phyloP scores from a whole-genome alignment of 148 eudicot genomes.

The Agrostemma githago region DNA sequence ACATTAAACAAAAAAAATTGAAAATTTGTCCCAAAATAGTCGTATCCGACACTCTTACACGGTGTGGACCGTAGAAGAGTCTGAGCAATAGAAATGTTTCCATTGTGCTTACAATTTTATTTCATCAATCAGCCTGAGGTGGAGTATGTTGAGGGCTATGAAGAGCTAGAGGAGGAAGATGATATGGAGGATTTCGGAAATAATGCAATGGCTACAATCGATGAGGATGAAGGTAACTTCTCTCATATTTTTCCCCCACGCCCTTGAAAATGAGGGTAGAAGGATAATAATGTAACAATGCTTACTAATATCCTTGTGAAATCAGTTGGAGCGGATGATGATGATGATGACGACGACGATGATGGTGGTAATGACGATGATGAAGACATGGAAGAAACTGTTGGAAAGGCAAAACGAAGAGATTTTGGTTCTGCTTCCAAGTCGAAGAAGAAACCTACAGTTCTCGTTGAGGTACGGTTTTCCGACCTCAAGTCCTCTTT shows the following conservation, averaged over 20 bases:
- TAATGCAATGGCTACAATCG: conserved; percentile 24
- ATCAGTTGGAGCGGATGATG: conserved; percentile 42
- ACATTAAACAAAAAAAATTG: too few relatives aligned
- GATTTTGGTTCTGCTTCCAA: conserved; percentile 32
- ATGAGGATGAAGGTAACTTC: conserved; percentile 38
- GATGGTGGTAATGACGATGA: conserved; percentile 27
- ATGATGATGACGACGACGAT: conserved; percentile 35
- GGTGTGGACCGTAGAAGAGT: too few relatives aligned
- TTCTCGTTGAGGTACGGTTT: conserved; percentile 71
- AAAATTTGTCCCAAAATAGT: too few relatives aligned
- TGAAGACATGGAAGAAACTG: conserved; percentile 29
- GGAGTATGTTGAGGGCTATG: conserved; percentile 80
- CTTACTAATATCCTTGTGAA: not conserved
- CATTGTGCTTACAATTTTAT: conserved; percentile 4
- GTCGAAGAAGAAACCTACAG: conserved; percentile 63
- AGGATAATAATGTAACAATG: not conserved
- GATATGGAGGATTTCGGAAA: conserved; percentile 80
- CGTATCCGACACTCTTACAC: too few relatives aligned
- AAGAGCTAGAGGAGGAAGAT: conserved; percentile 71
- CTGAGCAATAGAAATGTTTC: too few relatives aligned
- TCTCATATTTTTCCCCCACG: not conserved
- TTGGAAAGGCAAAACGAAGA: conserved; percentile 33
- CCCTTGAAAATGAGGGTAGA: not conserved
- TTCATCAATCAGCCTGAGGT: conserved; percentile 47
- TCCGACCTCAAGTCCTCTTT: not conserved